Evolutionary conservation across 306 rosid species (phyloP), one percentile per base, ranked within the genome.

Genomic region (Cicer pinnatifidum): DNA sequence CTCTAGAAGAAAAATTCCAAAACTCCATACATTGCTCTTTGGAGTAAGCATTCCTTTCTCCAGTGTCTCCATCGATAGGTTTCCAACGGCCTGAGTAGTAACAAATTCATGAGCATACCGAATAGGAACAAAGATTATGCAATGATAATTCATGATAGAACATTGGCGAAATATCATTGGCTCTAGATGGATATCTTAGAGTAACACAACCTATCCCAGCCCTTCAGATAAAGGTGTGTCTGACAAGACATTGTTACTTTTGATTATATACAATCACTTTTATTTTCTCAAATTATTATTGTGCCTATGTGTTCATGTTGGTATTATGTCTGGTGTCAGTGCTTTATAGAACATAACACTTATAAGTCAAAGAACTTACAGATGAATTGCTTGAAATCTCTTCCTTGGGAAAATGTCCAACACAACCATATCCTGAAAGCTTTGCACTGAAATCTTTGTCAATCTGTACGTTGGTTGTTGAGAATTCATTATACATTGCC

Each of bases 401-500:
- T 43, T 66, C 71, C 40, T 66, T 46, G 2, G 71, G 54, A 19
- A 66, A 17, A 44, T 66, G 71, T 17, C 71, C 71, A 44, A 66
- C 71, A 66, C 71, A 66, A 20, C 71, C 71, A 44, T 66, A 66
- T 46, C 71, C 71, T 11, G 71, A 66, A 17, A 66, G 71, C 71
- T 66, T 66, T 66, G 71, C 71, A 44, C 71, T 66, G 40, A 66
- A 66, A 66, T 66, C 71, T 66, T 66, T 66, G 71, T 66, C 71
- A 44, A 66, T 66, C 71, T 66, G 71, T 43, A 66, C 44, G 54
- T 66, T 66, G 39, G 71, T 16, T 19, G 71, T 19, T 43, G 71
- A 66, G 53, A 66, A 66, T 66, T 66, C 71, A 66, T 66, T 66
- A 66, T 66, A 66, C 71, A 66, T 66, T 66, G 71, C 71, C 71